Conservation (phyloP, 2,329 filamentous ascomycete species). For the Neoscytalidium dimidiatum region DNA sequence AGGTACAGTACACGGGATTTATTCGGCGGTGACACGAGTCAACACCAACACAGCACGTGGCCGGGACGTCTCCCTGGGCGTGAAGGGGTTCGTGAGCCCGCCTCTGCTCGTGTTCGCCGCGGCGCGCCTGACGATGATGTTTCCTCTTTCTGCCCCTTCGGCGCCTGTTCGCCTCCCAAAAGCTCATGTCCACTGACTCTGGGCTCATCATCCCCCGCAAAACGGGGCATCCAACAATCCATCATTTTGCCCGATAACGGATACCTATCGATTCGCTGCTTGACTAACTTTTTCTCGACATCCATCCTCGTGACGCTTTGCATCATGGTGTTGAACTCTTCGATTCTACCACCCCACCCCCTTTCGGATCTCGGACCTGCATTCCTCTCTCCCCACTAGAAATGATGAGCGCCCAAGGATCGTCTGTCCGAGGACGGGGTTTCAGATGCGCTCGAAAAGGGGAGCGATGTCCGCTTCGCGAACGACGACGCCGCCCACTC, state of each 20-base stretch:
- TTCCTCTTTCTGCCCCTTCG: background rate
- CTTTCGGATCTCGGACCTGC: background rate
- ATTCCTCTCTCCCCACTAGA: background rate
- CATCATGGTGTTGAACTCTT: background rate
- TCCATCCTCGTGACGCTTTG: background rate
- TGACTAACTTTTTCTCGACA: background rate
- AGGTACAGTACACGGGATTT: background rate
- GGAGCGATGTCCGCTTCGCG: background rate
- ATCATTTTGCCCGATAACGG: background rate
- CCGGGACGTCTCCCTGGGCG: background rate
- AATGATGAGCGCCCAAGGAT: background rate
- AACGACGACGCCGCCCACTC: background rate
- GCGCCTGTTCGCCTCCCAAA: too few species aligned
- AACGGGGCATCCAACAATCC: background rate
- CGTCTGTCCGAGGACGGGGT: background rate
- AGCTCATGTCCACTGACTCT: too few species aligned
- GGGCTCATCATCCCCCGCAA: slow-evolving; percentile 1
- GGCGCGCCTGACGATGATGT: background rate
- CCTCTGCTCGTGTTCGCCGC: background rate
- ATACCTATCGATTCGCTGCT: background rate
- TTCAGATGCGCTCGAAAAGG: background rate
- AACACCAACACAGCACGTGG: background rate
- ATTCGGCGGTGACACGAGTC: background rate
- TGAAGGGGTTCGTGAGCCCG: background rate
- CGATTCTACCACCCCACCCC: background rate